Percentiles rank a stretch among this genome's conserved stretches.
Evolutionary conservation across 2,329 filamentous ascomycete genomes (phyloP).

Genomic region (Colletotrichum abscissum): DNA sequence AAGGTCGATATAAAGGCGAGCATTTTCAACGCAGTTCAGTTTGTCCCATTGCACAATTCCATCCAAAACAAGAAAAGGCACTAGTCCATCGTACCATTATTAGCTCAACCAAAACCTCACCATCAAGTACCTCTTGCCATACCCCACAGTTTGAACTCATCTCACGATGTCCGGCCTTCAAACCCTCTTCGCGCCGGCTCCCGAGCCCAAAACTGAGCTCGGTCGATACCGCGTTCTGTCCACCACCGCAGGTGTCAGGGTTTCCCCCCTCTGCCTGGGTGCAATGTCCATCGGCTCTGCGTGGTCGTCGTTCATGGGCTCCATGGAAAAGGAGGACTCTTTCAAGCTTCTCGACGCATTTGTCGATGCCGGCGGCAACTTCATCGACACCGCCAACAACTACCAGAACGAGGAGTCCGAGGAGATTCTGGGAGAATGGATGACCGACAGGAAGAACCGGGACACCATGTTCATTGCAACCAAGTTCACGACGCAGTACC

Average conservation of each 20-base stretch:
- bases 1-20: conserved; percentile 17
- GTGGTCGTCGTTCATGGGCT: conserved; percentile 59
- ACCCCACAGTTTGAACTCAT: not conserved
- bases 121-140: not conserved
- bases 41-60: not conserved
- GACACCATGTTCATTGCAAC: conserved; percentile 66
- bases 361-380: conserved; percentile 70
- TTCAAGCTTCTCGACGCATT: conserved; percentile 70
- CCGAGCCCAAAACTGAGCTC: conserved; percentile 59
- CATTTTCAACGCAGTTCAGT: not conserved
- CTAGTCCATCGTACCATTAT: not conserved
- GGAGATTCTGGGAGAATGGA: conserved; percentile 68
- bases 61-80: not conserved
- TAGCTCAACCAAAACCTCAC: not conserved
- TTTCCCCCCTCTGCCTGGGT: conserved; percentile 64
- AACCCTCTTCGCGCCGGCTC: conserved; percentile 40
- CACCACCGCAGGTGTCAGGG: conserved; percentile 60
- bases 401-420: conserved; percentile 71
- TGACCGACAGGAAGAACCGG: conserved; percentile 58
- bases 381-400: conserved; percentile 73
- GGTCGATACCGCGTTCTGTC: conserved; percentile 64
- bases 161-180: conserved; percentile 17
- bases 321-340: conserved; percentile 63
- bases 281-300: conserved; percentile 63
- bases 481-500: conserved; percentile 65